These are phyloP conservation scores for Saururus chinensis DNA, from an alignment of 164 flowering plant species.

Conservation along the genomic window DNA sequence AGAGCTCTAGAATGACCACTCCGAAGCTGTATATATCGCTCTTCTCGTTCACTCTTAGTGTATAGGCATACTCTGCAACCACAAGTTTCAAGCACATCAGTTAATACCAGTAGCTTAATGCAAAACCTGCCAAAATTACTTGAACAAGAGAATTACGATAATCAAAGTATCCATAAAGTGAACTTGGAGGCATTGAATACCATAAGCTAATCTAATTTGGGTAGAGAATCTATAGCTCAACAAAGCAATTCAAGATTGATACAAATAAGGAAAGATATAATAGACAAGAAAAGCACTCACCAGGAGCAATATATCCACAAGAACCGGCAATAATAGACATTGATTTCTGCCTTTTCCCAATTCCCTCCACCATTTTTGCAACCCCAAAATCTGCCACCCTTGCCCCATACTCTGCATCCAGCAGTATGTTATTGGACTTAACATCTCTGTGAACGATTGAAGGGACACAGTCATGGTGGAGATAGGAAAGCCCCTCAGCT, in stretches of 20 bases:
- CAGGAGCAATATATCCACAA: conserved; percentile 84
- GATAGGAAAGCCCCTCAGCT: conserved; percentile 62
- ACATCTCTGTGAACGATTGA: conserved; percentile 66
- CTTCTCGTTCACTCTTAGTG: conserved; percentile 92
- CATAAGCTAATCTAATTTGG: too few relatives aligned
- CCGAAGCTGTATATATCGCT: conserved; percentile 97
- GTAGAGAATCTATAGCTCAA: too few relatives aligned
- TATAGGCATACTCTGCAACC: conserved; percentile 87
- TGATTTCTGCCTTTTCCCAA: conserved; percentile 30
- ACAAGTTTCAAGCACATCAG: not conserved
- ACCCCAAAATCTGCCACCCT: conserved; percentile 68
- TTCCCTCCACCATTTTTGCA: conserved; percentile 37
- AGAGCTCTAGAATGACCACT: conserved; percentile 75
- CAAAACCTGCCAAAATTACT: too few relatives aligned
- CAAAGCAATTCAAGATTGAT: too few relatives aligned
- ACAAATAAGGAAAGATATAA: too few relatives aligned
- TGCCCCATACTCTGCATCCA: conserved; percentile 55
- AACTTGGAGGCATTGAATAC: too few relatives aligned
- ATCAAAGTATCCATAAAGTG: too few relatives aligned
- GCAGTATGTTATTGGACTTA: conserved; percentile 59
- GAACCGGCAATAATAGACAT: conserved; percentile 78
- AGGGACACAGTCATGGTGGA: conserved; percentile 76
- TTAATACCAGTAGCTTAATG: not conserved
- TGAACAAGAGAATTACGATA: too few relatives aligned
- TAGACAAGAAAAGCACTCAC: conserved; percentile 13